Evolutionary conservation across 1,139 yeast species (phyloP), one percentile per base, ranked within the genome.

Genomic region (Pichia sp.): DNA sequence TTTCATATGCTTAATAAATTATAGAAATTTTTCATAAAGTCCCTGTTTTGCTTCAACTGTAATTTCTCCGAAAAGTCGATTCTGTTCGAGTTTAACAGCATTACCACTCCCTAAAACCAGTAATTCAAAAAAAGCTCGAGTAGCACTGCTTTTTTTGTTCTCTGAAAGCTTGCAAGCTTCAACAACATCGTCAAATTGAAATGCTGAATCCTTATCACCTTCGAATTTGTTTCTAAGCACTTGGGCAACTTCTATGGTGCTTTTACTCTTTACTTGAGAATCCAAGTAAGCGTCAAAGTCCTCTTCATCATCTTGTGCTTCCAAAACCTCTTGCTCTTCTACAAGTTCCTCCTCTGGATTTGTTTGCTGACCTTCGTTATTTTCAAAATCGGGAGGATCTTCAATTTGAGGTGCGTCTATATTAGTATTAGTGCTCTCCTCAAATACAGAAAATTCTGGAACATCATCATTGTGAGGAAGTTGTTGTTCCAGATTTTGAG

Each of bases 91-190:
- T 27, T 75, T 72, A 51, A 91, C 73, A 51, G 92, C 85, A 63
- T 87, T 93, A 55, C 83, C 77, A 8, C 95, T 87, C 1, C 96
- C 95, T 60, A 91, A 74, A 1, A 90, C 93, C 63, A 92, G 75
- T 67, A 91, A 70, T 67, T 91, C 96, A 65, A 91, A 90, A 70
- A 91, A 91, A 60, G 88, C 80, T 64, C 82, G 80, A 9, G 91
- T 80, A 1, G 92, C 93, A 62, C 46, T 52, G 29, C 50, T 48
- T 31, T 51, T 54, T 27, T 40, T 38, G 20, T 36, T 53, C 12
- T 53, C 33, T 9, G 57, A 53, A 9, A 60, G 66, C 1, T 60
- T 31, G 14, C 42, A 42, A 10, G 50, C n/a, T 8, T 53, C 49
- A 20, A 45, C 31, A 27, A 56, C 7, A 6, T 36, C 29, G 16